Conservation (phyloP, 257 asterid genomes). For the Rauvolfia tetraphylla region DNA sequence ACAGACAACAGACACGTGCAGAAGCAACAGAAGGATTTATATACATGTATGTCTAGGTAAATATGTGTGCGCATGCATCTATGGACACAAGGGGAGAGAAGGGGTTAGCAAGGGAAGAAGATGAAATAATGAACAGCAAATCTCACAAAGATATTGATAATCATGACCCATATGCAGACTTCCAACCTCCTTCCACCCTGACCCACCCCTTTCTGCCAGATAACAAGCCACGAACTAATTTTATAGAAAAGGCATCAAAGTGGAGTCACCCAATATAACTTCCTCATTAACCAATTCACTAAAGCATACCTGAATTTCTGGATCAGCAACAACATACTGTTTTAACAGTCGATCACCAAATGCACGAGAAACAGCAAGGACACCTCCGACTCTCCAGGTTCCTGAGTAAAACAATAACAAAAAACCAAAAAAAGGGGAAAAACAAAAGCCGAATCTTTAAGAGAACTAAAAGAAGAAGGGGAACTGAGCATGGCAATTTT, state of each 20-base stretch:
- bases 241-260: neutral
- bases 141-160: neutral
- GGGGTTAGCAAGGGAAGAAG: neutral
- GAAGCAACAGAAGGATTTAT: neutral
- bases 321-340: constrained; percentile 94
- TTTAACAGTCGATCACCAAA: constrained; percentile 90
- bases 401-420: constrained; percentile 44
- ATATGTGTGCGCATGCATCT: neutral
- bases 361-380: constrained; percentile 98
- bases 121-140: neutral
- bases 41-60: neutral
- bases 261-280: neutral
- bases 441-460: neutral
- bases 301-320: constrained; percentile 72
- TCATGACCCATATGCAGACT: no score
- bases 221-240: neutral
- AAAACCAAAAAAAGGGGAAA: constrained; percentile 3
- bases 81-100: no score
- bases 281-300: neutral
- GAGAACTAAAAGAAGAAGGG: neutral
- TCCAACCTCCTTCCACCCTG: no score
- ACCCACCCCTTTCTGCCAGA: no score
- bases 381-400: constrained; percentile 99
- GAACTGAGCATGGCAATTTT: neutral
- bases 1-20: neutral